phyloP scores from a whole-genome alignment of 78 protist genomes.

The Polysphondylium violaceum region DNA sequence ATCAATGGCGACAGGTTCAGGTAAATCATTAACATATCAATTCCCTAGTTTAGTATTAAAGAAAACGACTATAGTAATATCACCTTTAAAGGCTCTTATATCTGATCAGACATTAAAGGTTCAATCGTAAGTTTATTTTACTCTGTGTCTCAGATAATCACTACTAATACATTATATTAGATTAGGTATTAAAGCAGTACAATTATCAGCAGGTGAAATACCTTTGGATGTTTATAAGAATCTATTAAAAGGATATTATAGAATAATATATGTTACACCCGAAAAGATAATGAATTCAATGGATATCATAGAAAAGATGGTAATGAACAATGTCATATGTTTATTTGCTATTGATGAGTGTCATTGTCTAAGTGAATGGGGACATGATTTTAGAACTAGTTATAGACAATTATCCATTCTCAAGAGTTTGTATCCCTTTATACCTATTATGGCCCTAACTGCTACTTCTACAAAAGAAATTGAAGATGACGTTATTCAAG shows the following conservation, averaged over 20 bases:
- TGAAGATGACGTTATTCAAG: conserved; percentile 7
- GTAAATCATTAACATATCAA: conserved; percentile 66
- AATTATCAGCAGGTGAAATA: conserved; percentile 6
- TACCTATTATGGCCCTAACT: conserved; percentile 84
- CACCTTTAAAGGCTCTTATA: conserved; percentile 91
- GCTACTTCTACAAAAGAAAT: conserved; percentile 83
- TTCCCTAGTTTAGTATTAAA: conserved; percentile 35
- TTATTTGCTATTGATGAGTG: conserved; percentile 91
- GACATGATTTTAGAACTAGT: conserved; percentile 90
- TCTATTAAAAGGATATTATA: conserved; percentile 32
- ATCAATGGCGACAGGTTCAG: conserved; percentile 72
- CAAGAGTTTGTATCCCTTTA: background rate
- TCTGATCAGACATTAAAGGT: conserved; percentile 82
- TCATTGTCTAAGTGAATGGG: conserved; percentile 95
- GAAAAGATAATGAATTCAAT: conserved; percentile 60
- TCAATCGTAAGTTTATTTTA: conserved; percentile 11
- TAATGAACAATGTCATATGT: background rate
- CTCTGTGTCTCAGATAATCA: background rate
- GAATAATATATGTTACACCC: conserved; percentile 82
- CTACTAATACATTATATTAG: background rate
- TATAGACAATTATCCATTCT: conserved; percentile 17
- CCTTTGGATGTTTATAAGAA: background rate
- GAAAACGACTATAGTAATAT: conserved; percentile 85
- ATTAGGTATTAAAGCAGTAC: conserved; percentile 38
- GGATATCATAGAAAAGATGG: background rate